These are phyloP conservation scores for Avena atlantica DNA, from an alignment of 176 grass and related monocot species.

Conservation along the genomic window DNA sequence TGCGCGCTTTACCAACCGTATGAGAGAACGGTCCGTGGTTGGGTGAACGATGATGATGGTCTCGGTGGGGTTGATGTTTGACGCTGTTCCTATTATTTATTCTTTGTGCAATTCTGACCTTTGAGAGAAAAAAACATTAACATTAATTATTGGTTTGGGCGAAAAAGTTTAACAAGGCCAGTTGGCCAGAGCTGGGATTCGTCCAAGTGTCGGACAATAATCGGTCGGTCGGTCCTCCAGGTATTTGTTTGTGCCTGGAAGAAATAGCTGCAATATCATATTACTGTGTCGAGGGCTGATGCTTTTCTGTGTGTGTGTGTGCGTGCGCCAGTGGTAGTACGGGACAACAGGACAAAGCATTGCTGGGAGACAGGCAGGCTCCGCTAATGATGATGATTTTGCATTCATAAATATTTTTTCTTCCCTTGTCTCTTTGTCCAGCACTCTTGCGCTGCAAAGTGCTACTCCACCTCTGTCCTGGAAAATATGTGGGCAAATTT, in stretches of 20 bases:
- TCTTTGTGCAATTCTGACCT: constrained; percentile 67
- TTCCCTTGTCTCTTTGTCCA: not conserved
- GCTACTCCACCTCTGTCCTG: not conserved
- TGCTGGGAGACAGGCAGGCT: constrained; percentile 34
- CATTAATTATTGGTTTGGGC: constrained; percentile 83
- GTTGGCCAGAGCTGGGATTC: constrained; percentile 52
- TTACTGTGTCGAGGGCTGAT: constrained; percentile 40
- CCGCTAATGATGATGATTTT: constrained; percentile 50
- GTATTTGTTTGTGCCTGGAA: constrained; percentile 53
- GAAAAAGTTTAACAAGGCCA: constrained; percentile 70
- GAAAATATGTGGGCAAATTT: not conserved
- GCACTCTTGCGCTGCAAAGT: constrained; percentile 11
- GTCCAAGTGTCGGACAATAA: constrained; percentile 50
- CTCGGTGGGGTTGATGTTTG: constrained; percentile 62
- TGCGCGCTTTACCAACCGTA: constrained; percentile 43
- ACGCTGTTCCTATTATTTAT: constrained; percentile 65
- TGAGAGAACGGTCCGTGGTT: constrained; percentile 38
- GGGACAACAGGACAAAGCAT: constrained; percentile 41
- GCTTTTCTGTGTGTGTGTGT: constrained; percentile 56
- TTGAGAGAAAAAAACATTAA: constrained; percentile 42
- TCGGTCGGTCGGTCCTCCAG: constrained; percentile 11
- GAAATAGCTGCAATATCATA: constrained; percentile 47
- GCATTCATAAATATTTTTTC: constrained; percentile 13
- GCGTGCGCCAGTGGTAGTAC: constrained; percentile 32
- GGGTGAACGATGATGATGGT: constrained; percentile 41